Conservation (phyloP, 768 basidiomycete species). For the Panaeolus papilionaceus region DNA sequence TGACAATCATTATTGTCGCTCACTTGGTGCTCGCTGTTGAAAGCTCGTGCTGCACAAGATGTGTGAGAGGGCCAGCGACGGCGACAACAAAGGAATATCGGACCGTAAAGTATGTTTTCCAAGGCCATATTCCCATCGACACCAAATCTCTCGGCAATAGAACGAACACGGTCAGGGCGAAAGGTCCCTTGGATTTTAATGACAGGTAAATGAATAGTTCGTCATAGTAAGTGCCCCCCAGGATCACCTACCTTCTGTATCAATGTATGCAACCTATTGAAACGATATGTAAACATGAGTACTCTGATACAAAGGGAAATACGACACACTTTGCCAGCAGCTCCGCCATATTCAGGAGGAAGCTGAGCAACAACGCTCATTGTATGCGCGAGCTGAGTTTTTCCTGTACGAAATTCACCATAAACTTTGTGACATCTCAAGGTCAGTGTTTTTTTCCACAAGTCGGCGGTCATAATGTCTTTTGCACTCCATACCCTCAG, state of each 20-base stretch:
- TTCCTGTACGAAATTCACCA: constrained; percentile 95
- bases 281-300: background rate
- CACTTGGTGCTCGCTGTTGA: constrained; percentile 93
- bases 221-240: constrained; percentile 8
- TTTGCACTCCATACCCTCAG: constrained; percentile 65
- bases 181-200: constrained; percentile 70
- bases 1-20: constrained; percentile 16
- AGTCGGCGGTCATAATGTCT: background rate
- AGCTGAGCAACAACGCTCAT: constrained; percentile 92
- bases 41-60: constrained; percentile 72
- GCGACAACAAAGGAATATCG: background rate
- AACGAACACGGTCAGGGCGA: constrained; percentile 89
- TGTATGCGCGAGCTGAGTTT: constrained; percentile 95
- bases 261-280: constrained; percentile 84
- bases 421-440: constrained; percentile 63
- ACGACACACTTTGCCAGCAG: constrained; percentile 75
- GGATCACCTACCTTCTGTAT: constrained; percentile 73
- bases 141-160: constrained; percentile 92
- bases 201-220: constrained; percentile 20
- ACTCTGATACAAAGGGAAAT: background rate
- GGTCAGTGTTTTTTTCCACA: constrained; percentile 8
- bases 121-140: constrained; percentile 89
- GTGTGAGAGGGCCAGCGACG: background rate
- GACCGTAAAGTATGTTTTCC: constrained; percentile 93
- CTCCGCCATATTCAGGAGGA: constrained; percentile 89